phyloP scores from a whole-genome alignment of 2,329 filamentous ascomycete species.

The Sporothrix schenckii region DNA sequence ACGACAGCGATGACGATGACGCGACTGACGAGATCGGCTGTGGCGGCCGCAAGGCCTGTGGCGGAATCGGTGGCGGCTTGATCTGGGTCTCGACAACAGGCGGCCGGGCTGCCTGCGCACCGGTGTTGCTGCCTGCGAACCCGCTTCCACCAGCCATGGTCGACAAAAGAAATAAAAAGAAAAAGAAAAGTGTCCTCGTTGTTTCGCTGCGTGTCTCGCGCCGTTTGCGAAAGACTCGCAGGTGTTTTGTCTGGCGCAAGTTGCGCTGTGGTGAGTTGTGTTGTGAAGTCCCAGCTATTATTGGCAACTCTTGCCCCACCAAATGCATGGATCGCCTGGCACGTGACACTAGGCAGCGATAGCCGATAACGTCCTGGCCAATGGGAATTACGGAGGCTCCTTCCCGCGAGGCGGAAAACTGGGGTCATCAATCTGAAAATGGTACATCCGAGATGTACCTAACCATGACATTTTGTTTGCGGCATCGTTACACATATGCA shows the following conservation, averaged over 20 bases:
- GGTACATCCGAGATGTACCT: neutral
- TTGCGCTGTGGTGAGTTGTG: neutral
- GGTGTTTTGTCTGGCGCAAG: neutral
- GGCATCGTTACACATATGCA: neutral
- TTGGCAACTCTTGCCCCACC: slow-evolving; percentile 8
- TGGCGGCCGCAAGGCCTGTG: slow-evolving; percentile 22
- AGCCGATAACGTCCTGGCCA: neutral
- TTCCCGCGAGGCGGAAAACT: neutral
- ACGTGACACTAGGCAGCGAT: slow-evolving; percentile 8
- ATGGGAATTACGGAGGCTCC: neutral
- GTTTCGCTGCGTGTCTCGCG: neutral
- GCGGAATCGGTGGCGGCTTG: slow-evolving; percentile 28
- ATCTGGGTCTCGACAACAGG: slow-evolving; percentile 31
- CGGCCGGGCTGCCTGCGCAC: slow-evolving; percentile 17
- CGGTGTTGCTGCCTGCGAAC: neutral
- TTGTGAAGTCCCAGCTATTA: neutral
- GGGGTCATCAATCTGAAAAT: neutral
- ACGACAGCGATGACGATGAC: too few relatives aligned
- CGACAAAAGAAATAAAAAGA: neutral
- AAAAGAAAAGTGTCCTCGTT: neutral
- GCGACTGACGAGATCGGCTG: neutral
- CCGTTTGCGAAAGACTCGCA: slow-evolving; percentile 14
- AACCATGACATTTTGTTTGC: neutral
- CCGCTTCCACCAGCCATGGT: slow-evolving; percentile 22
- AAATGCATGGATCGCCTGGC: neutral